phyloP scores from a whole-genome alignment of 768 basidiomycete genomes.

The Suillus subluteus region DNA sequence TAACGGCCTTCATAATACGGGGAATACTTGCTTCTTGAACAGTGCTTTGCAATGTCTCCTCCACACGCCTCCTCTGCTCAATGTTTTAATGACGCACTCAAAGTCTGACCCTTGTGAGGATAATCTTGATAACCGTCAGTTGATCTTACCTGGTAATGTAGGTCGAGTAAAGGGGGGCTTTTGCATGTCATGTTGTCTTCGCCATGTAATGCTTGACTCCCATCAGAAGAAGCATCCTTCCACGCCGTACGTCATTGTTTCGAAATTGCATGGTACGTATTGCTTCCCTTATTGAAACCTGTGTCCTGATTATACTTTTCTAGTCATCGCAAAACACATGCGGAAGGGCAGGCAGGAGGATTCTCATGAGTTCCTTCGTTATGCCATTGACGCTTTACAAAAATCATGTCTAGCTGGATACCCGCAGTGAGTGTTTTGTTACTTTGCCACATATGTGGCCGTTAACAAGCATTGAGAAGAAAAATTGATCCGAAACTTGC shows the following conservation, averaged over 20 bases:
- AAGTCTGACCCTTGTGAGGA: constrained; percentile 62
- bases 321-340: constrained; percentile 92
- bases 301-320: constrained; percentile 13
- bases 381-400: constrained; percentile 90
- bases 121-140: constrained; percentile 10
- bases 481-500: constrained; percentile 72
- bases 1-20: constrained; percentile 77
- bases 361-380: constrained; percentile 96
- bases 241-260: constrained; percentile 66
- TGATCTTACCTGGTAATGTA: constrained; percentile 22
- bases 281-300: constrained; percentile 10
- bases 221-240: constrained; percentile 53
- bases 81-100: constrained; percentile 55
- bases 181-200: constrained; percentile 82
- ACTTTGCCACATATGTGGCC: neutral
- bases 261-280: constrained; percentile 68
- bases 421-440: constrained; percentile 57
- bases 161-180: constrained; percentile 53
- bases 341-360: constrained; percentile 94
- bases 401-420: constrained; percentile 76
- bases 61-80: constrained; percentile 88
- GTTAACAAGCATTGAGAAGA: constrained; percentile 39
- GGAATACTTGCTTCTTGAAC: constrained; percentile 97
- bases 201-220: constrained; percentile 56
- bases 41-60: constrained; percentile 91